Base-by-base conservation (phyloP, 2,329 filamentous ascomycete genomes). In the Madurella fahalii region DNA sequence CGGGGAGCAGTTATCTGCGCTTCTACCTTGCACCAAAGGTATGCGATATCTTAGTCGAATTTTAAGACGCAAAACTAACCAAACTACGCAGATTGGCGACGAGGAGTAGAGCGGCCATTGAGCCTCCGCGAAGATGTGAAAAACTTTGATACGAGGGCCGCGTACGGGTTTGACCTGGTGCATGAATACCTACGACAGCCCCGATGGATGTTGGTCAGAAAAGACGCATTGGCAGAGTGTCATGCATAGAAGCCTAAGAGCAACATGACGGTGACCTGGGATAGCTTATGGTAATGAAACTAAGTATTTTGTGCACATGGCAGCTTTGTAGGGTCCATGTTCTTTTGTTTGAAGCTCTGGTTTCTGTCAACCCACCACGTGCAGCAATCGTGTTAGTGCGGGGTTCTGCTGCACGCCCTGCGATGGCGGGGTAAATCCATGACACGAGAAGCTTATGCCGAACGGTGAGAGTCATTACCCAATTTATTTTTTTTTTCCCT, bases 1-100 rank as follows among this genome's bases (percentile, higher is more conserved):
- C 80, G 52, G 87, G 89, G 62, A 90, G 84, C 77, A 94, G 90
- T 73, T 94, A 94, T 73, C 76, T 99, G 74, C 85, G 93, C 68
- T 99, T 97, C 83, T 99, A 97, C 76, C 84, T 99, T 65, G 94
- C 94, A 62, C 94, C 94, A 62, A 99, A 99, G 91, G 94, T 94
- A 76, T 57, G 81, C 69, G 2, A 45, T 32, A 18, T 1, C 18
- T 34, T 20, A 2, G 9, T 50, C 31, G 18, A 9, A 4, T 17
- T 37, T 2, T 11, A 7, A 39, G n/a, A 5, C 18, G 9, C 5
- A n/a, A 25, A n/a, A 45, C 64, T 67, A 58, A 65, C 57, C 12
- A 9, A 13, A 4, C 48, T 31, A 9, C 15, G 48, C 43, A 72
- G 70, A 72, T 72, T 58, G 70, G 69, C 45, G 69, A 72, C 52